phyloP scores from a whole-genome alignment of 1,284 basidiomycete genomes.

The Ustilago esculenta region DNA sequence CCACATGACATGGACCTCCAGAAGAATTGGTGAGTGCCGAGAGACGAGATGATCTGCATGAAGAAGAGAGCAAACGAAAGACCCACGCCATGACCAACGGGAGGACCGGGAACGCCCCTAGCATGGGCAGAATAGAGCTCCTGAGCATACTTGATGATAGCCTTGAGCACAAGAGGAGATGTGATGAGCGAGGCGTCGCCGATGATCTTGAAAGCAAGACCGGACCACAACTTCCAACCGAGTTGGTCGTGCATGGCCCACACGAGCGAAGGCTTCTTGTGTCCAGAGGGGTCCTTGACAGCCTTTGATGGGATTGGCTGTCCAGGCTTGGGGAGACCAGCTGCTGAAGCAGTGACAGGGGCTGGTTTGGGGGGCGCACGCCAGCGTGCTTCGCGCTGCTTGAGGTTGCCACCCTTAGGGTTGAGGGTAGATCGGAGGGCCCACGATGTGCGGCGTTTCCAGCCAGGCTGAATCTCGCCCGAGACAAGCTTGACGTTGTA shows the following conservation, averaged over 20 bases:
- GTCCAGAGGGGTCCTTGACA: constrained; percentile 44
- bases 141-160: constrained; percentile 57
- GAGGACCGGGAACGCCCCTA: constrained; percentile 22
- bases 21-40: constrained; percentile 83
- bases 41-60: constrained; percentile 76
- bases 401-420: constrained; percentile 38
- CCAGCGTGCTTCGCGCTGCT: constrained; percentile 56
- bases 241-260: constrained; percentile 83
- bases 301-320: constrained; percentile 15
- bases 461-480: constrained; percentile 75
- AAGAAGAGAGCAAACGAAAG: constrained; percentile 71
- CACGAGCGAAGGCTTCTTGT: constrained; percentile 73
- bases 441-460: constrained; percentile 73
- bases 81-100: constrained; percentile 55
- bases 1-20: constrained; percentile 69
- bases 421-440: constrained; percentile 49
- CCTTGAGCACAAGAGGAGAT: constrained; percentile 59
- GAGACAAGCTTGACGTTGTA: constrained; percentile 77
- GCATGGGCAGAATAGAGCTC: constrained; percentile 38
- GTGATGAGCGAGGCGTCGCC: constrained; percentile 61
- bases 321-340: constrained; percentile 26
- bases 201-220: constrained; percentile 74
- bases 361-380: constrained; percentile 41
- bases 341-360: constrained; percentile 14
- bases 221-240: constrained; percentile 83